Base-by-base conservation (phyloP, 2,329 filamentous ascomycete genomes). In the Botrytis hyacinthi region DNA sequence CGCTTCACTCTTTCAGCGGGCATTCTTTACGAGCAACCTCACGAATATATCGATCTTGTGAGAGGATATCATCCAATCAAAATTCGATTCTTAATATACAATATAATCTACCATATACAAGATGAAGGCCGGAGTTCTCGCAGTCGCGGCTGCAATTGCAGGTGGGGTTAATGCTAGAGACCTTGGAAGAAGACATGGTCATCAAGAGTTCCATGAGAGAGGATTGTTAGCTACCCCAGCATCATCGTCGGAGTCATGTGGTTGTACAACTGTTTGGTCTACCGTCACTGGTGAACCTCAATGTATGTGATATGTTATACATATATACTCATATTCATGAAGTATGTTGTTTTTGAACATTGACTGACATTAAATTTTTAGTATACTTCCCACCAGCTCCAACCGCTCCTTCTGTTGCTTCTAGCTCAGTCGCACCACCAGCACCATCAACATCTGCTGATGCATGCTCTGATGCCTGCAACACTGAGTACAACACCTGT, bases 1-100 rank as follows among this genome's bases (percentile, higher is more conserved):
- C 91, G 91, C 91, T 93, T 93, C 92, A 93, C 90, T 93, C 93
- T 83, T 94, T 95, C 85, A 94, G 92, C 92, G 92, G 92, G 89
- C 91, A 90, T 86, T 93, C 90, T 77, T 74, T 70, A 66, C 65
- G 32, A 73, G 73, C 66, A 72, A 72, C 77, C 76, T 73, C 75
- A 76, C 74, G 29, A 73, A 70, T 18, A 57, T 29, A 57, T 57
- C 35, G 26, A 71, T 18, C 35, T 29, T 42, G 60, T 62, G 60
- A 35, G 37, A 42, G 60, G 35, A 42, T 62, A 62, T n/a, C 14
- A n/a, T 40, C 44, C 48, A 42, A 73, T 65, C 70, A 57, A 73
- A 54, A 32, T 29, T 40, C 46, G 46, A 42, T 70, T 57, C n/a
- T 71, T 60, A 73, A 74, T 74, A 77, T 78, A 78, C 78, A 76